Conservation (phyloP, 345 rosid genomes). For the Pseudoturritis turrita region DNA sequence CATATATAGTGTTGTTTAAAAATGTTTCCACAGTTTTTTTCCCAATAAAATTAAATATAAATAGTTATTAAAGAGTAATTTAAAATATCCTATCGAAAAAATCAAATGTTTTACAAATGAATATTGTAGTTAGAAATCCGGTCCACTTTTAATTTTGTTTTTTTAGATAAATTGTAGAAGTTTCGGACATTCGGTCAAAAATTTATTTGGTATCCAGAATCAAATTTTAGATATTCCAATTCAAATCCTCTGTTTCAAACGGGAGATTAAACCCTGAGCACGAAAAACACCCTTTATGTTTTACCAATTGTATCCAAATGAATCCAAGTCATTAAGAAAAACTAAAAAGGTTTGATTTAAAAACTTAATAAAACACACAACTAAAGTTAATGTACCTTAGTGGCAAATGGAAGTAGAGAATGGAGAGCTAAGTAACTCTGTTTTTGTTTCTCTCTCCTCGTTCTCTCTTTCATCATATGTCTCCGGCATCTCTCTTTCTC, state of each 20-base stretch:
- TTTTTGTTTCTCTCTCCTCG: slow-evolving; percentile 65
- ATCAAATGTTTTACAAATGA: no score
- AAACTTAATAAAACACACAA: neutral
- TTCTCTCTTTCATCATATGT: slow-evolving; percentile 67
- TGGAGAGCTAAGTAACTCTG: slow-evolving; percentile 47
- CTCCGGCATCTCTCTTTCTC: slow-evolving; percentile 35
- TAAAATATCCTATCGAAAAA: no score
- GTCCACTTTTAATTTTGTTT: no score
- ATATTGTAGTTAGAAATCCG: neutral
- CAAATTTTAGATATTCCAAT: no score
- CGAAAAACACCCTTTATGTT: no score
- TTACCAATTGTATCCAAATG: neutral
- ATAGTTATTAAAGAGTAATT: no score
- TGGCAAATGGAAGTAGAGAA: slow-evolving; percentile 46
- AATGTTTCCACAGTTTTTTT: neutral
- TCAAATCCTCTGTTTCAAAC: no score
- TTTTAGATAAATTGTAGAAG: no score
- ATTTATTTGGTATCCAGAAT: no score
- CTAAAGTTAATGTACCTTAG: slow-evolving; percentile 54
- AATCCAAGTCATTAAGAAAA: neutral
- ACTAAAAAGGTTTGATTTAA: neutral
- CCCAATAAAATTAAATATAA: no score
- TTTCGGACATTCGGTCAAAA: no score
- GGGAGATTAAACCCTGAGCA: no score
- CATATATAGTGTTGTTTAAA: neutral